Percentiles rank a stretch among this genome's conserved stretches.
Conservation (phyloP, 495 filamentous ascomycete genomes). For the Pseudomonodictys pantanalensis region DNA sequence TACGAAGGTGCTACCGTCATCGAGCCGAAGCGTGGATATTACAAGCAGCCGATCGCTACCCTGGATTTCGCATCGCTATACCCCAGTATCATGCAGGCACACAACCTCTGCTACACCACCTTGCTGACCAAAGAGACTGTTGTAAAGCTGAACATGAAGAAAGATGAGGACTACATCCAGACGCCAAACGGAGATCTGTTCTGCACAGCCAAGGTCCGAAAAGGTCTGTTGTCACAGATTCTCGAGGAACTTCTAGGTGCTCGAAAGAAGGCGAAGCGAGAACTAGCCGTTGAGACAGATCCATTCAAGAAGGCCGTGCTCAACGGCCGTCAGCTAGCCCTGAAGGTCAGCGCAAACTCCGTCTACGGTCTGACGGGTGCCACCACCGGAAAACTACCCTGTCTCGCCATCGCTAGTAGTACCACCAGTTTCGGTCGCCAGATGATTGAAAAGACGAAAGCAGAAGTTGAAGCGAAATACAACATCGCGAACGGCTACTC, state of each 20-base stretch:
- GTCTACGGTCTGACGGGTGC: constrained; percentile 98
- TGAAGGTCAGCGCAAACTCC: constrained; percentile 97
- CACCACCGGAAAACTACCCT: constrained; percentile 92
- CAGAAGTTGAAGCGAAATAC: constrained; percentile 84
- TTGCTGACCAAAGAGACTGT: constrained; percentile 76
- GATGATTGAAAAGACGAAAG: constrained; percentile 97
- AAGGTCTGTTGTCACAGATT: constrained; percentile 92
- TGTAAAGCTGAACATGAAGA: constrained; percentile 67
- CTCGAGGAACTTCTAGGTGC: constrained; percentile 85
- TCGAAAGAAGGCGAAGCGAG: constrained; percentile 89
- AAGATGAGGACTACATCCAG: constrained; percentile 92
- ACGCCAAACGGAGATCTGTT: constrained; percentile 95
- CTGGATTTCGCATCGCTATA: constrained; percentile 99
- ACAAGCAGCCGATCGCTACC: constrained; percentile 90
- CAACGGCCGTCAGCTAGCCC: constrained; percentile 92
- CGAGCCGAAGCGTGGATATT: constrained; percentile 87
- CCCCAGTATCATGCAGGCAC: constrained; percentile 97
- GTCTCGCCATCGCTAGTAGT: constrained; percentile 90
- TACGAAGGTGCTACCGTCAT: constrained; percentile 99
- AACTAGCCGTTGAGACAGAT: constrained; percentile 87
- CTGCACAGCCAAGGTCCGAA: constrained; percentile 79
- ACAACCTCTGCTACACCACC: constrained; percentile 98
- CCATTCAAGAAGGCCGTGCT: constrained; percentile 96
- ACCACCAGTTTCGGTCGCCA: constrained; percentile 93
- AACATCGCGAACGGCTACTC: constrained; percentile 90